Conservation (phyloP, 2,329 filamentous ascomycete species). For the Aspergillus brasiliensis region DNA sequence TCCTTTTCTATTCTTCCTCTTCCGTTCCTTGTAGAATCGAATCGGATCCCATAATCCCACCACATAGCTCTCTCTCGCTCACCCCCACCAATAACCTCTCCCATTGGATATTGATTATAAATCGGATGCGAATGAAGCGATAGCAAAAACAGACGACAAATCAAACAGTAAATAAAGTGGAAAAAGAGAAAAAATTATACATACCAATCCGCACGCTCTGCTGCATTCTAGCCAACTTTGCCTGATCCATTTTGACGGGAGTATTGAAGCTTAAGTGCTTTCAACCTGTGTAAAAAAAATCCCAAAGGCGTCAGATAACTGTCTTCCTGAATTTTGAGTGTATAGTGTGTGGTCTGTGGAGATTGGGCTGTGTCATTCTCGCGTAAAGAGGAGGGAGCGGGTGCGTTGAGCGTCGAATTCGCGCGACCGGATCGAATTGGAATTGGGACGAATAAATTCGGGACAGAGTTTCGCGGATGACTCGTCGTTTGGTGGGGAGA, state of each 20-base stretch:
- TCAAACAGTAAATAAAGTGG: no score
- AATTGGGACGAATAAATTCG: neutral
- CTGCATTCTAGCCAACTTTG: constrained; percentile 68
- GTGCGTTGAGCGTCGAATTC: constrained; percentile 7
- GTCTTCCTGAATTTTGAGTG: neutral
- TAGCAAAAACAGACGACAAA: constrained; percentile 6
- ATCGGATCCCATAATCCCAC: neutral
- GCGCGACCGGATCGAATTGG: constrained; percentile 1
- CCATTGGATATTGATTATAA: neutral
- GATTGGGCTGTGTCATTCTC: neutral
- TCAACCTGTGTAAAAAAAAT: constrained; percentile 16
- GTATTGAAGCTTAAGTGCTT: constrained; percentile 13
- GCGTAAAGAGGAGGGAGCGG: neutral
- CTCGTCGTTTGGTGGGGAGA: no score
- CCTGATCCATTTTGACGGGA: constrained; percentile 62
- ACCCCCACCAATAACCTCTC: no score
- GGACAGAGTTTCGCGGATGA: neutral
- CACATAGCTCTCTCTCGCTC: no score
- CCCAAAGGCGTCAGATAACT: constrained; percentile 18
- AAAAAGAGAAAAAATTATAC: constrained; percentile 40
- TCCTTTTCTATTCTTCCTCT: neutral
- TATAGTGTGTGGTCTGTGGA: neutral
- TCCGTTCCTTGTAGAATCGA: neutral
- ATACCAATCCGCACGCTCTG: constrained; percentile 71
- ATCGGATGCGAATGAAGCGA: neutral